These are phyloP conservation scores for Aristolochia contorta DNA, from an alignment of 164 flowering plant species.

Conservation along the genomic window DNA sequence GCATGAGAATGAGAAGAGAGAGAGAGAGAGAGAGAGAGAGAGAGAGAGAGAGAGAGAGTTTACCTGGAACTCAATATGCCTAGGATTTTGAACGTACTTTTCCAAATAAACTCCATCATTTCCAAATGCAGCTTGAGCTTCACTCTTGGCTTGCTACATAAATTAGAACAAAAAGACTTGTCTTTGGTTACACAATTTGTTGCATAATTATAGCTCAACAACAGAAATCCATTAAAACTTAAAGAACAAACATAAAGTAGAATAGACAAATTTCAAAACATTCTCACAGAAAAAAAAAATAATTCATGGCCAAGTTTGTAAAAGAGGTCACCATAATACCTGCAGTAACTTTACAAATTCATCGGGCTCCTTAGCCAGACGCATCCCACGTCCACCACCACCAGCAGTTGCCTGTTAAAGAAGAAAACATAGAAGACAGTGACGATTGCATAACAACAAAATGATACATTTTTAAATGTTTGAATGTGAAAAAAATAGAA, in stretches of 20 bases:
- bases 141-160: conserved; percentile 92
- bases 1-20: no score
- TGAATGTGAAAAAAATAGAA: background rate
- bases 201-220: background rate
- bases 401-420: conserved; percentile 91
- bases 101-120: conserved; percentile 99
- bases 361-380: conserved; percentile 88
- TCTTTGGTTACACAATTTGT: background rate
- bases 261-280: background rate
- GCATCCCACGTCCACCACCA: conserved; percentile 99
- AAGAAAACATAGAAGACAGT: conserved; percentile 5
- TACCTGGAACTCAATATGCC: conserved; percentile 99
- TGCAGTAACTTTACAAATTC: conserved; percentile 97
- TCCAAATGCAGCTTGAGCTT: conserved; percentile 98
- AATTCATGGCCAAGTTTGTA: background rate
- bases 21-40: no score
- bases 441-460: background rate
- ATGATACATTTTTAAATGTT: background rate
- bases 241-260: background rate
- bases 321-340: conserved; percentile 29
- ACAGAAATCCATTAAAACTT: background rate
- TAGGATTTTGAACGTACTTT: conserved; percentile 85
- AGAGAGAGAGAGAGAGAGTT: background rate
- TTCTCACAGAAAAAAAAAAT: background rate
- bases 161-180: background rate